Conservation (phyloP, 23 red algal species). For the Gracilaria gracilis region DNA sequence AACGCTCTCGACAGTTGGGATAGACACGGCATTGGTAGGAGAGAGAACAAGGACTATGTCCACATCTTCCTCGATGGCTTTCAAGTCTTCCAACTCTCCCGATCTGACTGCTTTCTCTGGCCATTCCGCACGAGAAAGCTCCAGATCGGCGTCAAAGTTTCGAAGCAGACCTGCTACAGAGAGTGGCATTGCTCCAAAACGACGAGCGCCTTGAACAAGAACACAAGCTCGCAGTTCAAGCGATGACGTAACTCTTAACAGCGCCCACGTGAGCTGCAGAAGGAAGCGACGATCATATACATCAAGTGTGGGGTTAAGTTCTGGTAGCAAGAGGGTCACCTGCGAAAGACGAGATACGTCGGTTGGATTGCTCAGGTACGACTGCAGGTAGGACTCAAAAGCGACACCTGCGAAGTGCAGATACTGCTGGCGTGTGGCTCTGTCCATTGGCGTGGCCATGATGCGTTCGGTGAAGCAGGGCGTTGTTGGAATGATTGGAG, state of each 20-base stretch:
- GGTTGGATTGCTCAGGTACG: neutral
- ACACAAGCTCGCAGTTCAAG: constrained; percentile 43
- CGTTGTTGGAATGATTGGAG: constrained; percentile 35
- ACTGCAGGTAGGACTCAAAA: constrained; percentile 38
- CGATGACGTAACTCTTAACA: constrained; percentile 42
- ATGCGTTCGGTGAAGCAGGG: constrained; percentile 73
- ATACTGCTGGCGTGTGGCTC: constrained; percentile 44
- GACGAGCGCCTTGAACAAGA: constrained; percentile 65
- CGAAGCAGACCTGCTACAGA: constrained; percentile 83
- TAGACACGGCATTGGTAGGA: constrained; percentile 80
- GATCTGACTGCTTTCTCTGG: constrained; percentile 36
- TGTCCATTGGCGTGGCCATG: constrained; percentile 59
- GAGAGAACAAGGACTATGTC: constrained; percentile 73
- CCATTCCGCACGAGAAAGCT: constrained; percentile 65
- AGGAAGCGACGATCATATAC: constrained; percentile 95
- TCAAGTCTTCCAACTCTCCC: constrained; percentile 52
- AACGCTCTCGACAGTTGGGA: constrained; percentile 70
- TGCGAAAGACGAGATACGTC: constrained; percentile 10
- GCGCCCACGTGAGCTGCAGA: constrained; percentile 64
- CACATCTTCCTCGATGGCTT: constrained; percentile 54
- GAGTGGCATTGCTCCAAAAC: constrained; percentile 81
- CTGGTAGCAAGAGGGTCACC: constrained; percentile 78
- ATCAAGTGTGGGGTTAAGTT: constrained; percentile 84
- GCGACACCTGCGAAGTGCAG: constrained; percentile 23
- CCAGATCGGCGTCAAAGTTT: constrained; percentile 79